A percentile compares a stretch with the other conserved stretches of the same genome.
These are phyloP conservation scores for Candida sojae DNA, from an alignment of 1,139 yeast species.

Conservation along the genomic window DNA sequence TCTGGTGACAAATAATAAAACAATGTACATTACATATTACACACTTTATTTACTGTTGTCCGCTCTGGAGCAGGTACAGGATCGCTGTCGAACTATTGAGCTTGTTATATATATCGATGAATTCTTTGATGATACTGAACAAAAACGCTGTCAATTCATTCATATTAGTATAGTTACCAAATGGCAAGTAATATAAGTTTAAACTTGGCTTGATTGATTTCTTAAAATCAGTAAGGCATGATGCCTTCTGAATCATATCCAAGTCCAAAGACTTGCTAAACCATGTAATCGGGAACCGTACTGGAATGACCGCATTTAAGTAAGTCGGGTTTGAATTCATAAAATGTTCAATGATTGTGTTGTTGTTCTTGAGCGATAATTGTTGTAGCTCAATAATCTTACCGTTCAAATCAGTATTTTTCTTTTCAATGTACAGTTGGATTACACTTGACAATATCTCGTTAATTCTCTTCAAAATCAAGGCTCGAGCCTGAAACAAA, in stretches of 20 bases:
- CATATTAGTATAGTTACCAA: constrained; percentile 38
- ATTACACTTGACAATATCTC: constrained; percentile 26
- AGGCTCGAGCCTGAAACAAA: constrained; percentile 30
- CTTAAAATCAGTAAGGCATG: constrained; percentile 9
- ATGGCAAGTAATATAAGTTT: constrained; percentile 36
- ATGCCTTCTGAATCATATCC: constrained; percentile 13
- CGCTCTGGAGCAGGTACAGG: constrained; percentile 23
- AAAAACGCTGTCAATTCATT: constrained; percentile 36
- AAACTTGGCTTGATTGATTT: constrained; percentile 18
- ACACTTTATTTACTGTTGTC: constrained; percentile 7
- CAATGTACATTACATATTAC: background rate
- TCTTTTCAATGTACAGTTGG: constrained; percentile 23
- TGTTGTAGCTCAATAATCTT: constrained; percentile 34
- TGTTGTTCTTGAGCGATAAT: constrained; percentile 25
- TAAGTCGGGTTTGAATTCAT: constrained; percentile 29
- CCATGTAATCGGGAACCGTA: constrained; percentile 39
- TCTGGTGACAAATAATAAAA: too few species aligned
- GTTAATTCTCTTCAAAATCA: constrained; percentile 32
- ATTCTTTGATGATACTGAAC: constrained; percentile 31
- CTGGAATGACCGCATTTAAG: constrained; percentile 28
- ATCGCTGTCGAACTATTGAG: constrained; percentile 15
- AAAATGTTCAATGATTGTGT: constrained; percentile 22
- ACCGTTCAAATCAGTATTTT: constrained; percentile 18
- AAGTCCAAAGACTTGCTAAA: constrained; percentile 21
- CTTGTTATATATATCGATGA: constrained; percentile 28